phyloP scores from a whole-genome alignment of 352 stramenopile species.

The Phytophthora quininea region DNA sequence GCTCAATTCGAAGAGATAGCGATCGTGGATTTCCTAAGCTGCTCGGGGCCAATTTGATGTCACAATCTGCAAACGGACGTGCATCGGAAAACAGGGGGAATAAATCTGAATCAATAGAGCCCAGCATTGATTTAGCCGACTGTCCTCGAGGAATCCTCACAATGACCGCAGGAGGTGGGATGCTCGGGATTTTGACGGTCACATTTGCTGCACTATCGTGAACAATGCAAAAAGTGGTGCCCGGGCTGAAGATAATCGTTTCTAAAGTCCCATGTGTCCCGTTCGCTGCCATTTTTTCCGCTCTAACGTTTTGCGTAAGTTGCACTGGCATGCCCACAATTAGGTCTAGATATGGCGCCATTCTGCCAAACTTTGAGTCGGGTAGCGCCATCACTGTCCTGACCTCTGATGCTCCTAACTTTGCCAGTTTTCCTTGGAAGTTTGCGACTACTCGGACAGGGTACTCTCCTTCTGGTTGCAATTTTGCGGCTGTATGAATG shows the following conservation, averaged over 20 bases:
- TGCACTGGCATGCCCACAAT: slow-evolving; percentile 20
- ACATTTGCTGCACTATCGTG: not conserved
- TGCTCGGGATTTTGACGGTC: slow-evolving; percentile 7
- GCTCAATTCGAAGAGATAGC: not conserved
- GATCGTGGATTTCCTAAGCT: not conserved
- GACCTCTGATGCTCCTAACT: not conserved
- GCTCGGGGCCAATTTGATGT: not conserved
- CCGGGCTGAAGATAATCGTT: not conserved
- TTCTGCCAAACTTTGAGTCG: slow-evolving; percentile 7
- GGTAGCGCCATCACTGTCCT: not conserved
- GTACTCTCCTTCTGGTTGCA: not conserved
- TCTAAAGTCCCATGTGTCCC: slow-evolving; percentile 5
- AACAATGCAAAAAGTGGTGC: slow-evolving; percentile 3
- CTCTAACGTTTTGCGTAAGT: slow-evolving; percentile 15
- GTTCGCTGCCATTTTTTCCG: slow-evolving; percentile 10
- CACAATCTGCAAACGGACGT: not conserved
- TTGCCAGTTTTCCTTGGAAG: not conserved
- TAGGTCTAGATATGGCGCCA: slow-evolving; percentile 18
- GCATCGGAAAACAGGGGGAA: slow-evolving; percentile 3
- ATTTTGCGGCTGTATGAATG: not conserved
- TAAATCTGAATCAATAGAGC: not conserved
- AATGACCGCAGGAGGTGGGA: not conserved
- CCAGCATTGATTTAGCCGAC: not conserved
- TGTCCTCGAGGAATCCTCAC: not conserved
- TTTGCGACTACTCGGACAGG: slow-evolving; percentile 3